These are phyloP conservation scores for Jacaranda mimosifolia DNA, from an alignment of 257 asterid genomes.

Conservation along the genomic window DNA sequence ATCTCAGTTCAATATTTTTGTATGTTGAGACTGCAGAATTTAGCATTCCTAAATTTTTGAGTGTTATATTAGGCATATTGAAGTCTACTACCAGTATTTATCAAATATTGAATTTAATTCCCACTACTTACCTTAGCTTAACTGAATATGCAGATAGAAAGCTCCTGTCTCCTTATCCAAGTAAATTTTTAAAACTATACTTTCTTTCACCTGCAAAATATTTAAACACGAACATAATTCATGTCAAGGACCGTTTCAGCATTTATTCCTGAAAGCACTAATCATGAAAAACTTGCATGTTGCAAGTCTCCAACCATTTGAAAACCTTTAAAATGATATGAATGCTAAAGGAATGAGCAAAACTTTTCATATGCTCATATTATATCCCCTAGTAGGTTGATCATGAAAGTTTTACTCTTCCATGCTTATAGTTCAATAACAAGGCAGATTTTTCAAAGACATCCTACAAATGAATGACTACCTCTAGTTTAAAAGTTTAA, in stretches of 20 bases:
- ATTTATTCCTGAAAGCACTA: not conserved
- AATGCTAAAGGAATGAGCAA: not conserved
- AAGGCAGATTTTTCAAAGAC: not conserved
- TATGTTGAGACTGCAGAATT: not conserved
- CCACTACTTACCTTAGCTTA: not conserved
- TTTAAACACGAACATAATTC: not conserved
- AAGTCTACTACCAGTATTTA: not conserved
- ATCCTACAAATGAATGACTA: not conserved
- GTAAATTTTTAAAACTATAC: not conserved
- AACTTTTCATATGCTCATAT: not conserved
- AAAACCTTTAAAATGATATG: not conserved
- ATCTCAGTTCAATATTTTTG: not conserved
- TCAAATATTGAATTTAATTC: not conserved
- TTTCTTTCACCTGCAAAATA: not conserved
- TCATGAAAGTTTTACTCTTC: not conserved
- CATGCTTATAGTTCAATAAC: not conserved
- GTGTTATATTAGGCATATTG: not conserved
- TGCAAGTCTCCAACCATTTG: not conserved
- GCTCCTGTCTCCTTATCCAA: not conserved
- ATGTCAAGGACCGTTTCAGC: not conserved
- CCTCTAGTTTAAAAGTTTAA: not conserved
- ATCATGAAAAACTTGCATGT: not conserved
- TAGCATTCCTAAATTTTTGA: not conserved
- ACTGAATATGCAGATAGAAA: not conserved
- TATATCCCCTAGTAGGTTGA: not conserved